phyloP scores from a whole-genome alignment of 805 yeast genomes.

The Lachancea quebecensis region DNA sequence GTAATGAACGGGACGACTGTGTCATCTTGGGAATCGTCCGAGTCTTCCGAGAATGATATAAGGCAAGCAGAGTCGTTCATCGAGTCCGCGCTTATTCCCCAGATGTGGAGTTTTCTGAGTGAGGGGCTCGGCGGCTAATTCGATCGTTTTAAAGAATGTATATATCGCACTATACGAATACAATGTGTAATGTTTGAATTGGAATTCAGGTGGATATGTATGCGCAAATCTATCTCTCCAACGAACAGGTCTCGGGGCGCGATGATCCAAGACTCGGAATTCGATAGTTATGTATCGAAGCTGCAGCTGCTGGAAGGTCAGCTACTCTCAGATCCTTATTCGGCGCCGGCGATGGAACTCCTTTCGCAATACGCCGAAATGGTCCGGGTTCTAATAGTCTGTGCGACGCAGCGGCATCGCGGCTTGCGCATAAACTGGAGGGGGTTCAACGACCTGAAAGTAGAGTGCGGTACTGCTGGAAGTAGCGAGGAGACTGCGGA shows the following conservation, averaged over 20 bases:
- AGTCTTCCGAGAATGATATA: neutral
- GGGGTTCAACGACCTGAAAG: neutral
- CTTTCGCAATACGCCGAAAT: slow-evolving; percentile 1
- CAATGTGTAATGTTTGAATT: too few relatives aligned
- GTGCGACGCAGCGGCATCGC: slow-evolving; percentile 5
- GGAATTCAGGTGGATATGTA: neutral
- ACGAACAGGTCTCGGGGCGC: neutral
- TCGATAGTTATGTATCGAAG: neutral
- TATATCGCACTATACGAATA: neutral
- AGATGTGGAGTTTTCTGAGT: neutral
- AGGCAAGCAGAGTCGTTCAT: neutral
- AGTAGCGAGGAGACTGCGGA: neutral
- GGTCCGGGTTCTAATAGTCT: slow-evolving; percentile 3
- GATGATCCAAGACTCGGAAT: neutral
- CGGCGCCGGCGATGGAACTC: neutral
- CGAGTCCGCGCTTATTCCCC: too few relatives aligned
- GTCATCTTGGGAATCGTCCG: slow-evolving; percentile 1
- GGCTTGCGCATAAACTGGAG: slow-evolving; percentile 3
- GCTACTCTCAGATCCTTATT: slow-evolving; percentile 1
- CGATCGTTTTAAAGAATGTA: neutral
- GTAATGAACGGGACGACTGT: neutral
- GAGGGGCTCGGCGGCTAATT: neutral
- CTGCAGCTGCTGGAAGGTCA: neutral
- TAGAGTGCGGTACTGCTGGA: neutral
- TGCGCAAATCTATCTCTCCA: neutral